Conservation (phyloP, 1,284 basidiomycete genomes). For the Rhodotorula sp. region DNA sequence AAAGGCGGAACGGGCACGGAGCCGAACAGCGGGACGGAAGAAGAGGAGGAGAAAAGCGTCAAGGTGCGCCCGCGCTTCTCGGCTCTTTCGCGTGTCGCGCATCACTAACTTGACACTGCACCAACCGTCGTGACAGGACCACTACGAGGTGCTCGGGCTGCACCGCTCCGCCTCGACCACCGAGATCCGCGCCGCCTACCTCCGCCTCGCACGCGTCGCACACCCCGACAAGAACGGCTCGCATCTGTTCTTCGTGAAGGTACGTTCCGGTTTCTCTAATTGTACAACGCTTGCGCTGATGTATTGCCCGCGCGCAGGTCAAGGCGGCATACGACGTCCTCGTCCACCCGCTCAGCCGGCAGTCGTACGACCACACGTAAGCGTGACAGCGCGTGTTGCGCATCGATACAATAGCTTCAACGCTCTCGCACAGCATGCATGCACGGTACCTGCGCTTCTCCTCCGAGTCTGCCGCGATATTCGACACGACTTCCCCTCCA, state of each 20-base stretch:
- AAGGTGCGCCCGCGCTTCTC: background rate
- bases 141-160: background rate
- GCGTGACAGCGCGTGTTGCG: too few relatives aligned
- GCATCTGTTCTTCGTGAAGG: background rate
- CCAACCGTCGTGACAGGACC: background rate
- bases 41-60: background rate
- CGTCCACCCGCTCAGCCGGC: background rate
- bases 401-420: too few relatives aligned
- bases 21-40: too few relatives aligned
- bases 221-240: conserved; percentile 1
- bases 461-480: too few relatives aligned
- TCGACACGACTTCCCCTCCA: too few relatives aligned
- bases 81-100: background rate
- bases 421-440: too few relatives aligned
- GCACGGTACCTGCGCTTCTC: too few relatives aligned
- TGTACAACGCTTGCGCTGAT: background rate
- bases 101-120: too few relatives aligned
- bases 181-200: background rate
- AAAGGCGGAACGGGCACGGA: too few relatives aligned
- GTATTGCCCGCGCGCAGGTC: background rate
- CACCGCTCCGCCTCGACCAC: background rate
- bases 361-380: background rate
- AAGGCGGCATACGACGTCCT: background rate
- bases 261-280: background rate
- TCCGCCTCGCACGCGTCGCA: background rate